These are phyloP conservation scores for Staphylotrichum longicolle DNA, from an alignment of 495 filamentous ascomycete species.

Conservation along the genomic window DNA sequence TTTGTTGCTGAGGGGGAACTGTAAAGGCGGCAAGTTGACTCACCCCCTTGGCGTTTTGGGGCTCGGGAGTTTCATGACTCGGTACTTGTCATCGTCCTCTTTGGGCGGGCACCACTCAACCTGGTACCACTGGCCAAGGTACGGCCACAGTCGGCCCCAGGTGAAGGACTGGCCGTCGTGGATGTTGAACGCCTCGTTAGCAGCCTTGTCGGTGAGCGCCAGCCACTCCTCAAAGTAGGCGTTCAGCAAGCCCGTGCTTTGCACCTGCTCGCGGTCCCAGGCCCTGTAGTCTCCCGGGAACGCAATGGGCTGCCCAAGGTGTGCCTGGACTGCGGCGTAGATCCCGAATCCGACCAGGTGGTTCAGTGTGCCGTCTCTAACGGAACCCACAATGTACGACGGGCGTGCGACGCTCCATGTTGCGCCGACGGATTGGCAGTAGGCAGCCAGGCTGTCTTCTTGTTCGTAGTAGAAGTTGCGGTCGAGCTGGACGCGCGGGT, in stretches of 20 bases:
- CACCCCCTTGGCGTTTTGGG: slow-evolving; percentile 31
- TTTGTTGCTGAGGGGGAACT: background rate
- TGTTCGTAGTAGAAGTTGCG: slow-evolving; percentile 56
- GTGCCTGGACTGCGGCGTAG: slow-evolving; percentile 46
- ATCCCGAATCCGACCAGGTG: slow-evolving; percentile 47
- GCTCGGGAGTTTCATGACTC: slow-evolving; percentile 19
- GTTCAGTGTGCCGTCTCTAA: slow-evolving; percentile 52
- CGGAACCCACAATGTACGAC: slow-evolving; percentile 50
- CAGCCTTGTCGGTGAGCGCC: slow-evolving; percentile 37
- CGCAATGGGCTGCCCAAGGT: slow-evolving; percentile 37
- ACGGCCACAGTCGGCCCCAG: slow-evolving; percentile 47
- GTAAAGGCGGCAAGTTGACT: background rate
- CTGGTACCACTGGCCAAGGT: slow-evolving; percentile 46
- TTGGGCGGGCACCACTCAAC: slow-evolving; percentile 33
- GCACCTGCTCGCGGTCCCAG: slow-evolving; percentile 44
- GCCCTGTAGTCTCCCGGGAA: slow-evolving; percentile 43
- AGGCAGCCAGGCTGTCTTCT: slow-evolving; percentile 46
- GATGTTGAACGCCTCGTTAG: slow-evolving; percentile 48
- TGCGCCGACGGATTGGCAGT: slow-evolving; percentile 31
- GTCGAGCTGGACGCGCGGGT: slow-evolving; percentile 42
- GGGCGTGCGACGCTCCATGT: slow-evolving; percentile 45
- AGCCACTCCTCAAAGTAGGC: slow-evolving; percentile 54
- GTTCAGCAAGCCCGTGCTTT: slow-evolving; percentile 44
- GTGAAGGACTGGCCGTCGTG: slow-evolving; percentile 43
- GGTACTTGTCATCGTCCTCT: slow-evolving; percentile 30